Conservation (phyloP, 2,329 filamentous ascomycete species). For the Aspergillus bombycis region DNA sequence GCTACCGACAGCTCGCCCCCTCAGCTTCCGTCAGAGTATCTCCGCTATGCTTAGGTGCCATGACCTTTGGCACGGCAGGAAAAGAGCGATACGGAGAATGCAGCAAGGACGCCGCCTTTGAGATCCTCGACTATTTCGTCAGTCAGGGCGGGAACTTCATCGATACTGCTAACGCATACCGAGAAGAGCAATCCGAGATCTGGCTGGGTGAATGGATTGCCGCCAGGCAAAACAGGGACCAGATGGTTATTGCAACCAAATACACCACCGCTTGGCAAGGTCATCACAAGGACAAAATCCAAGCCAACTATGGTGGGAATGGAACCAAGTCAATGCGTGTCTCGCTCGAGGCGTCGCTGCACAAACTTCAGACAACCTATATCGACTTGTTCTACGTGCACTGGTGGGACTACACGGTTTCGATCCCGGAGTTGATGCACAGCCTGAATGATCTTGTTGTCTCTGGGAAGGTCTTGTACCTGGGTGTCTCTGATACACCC, state of each 20-base stretch:
- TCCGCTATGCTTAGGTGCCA: slow-evolving; percentile 52
- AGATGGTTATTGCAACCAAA: slow-evolving; percentile 73
- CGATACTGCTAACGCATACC: slow-evolving; percentile 71
- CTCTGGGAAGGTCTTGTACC: slow-evolving; percentile 67
- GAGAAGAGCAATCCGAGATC: slow-evolving; percentile 62
- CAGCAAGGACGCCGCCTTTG: slow-evolving; percentile 61
- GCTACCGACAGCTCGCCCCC: slow-evolving; percentile 67
- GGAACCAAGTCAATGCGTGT: slow-evolving; percentile 33
- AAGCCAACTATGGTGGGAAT: slow-evolving; percentile 49
- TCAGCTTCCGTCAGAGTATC: slow-evolving; percentile 67
- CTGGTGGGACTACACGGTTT: slow-evolving; percentile 67
- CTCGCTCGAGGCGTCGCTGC: slow-evolving; percentile 31
- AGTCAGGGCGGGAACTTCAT: slow-evolving; percentile 71
- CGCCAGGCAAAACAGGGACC: slow-evolving; percentile 62
- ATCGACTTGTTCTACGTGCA: slow-evolving; percentile 44
- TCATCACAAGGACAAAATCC: slow-evolving; percentile 25
- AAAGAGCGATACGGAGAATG: slow-evolving; percentile 64
- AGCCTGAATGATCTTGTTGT: slow-evolving; percentile 63
- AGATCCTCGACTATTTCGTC: slow-evolving; percentile 67
- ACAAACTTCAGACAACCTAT: slow-evolving; percentile 39
- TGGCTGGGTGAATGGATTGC: slow-evolving; percentile 73
- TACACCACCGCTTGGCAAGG: slow-evolving; percentile 47
- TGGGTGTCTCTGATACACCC: slow-evolving; percentile 70
- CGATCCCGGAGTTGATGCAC: slow-evolving; percentile 70
- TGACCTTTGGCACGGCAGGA: slow-evolving; percentile 39